A percentile compares a stretch with the other conserved stretches of the same genome.
Evolutionary conservation across 2,329 filamentous ascomycete genomes (phyloP).

Genomic region (Xylariaceae sp.): DNA sequence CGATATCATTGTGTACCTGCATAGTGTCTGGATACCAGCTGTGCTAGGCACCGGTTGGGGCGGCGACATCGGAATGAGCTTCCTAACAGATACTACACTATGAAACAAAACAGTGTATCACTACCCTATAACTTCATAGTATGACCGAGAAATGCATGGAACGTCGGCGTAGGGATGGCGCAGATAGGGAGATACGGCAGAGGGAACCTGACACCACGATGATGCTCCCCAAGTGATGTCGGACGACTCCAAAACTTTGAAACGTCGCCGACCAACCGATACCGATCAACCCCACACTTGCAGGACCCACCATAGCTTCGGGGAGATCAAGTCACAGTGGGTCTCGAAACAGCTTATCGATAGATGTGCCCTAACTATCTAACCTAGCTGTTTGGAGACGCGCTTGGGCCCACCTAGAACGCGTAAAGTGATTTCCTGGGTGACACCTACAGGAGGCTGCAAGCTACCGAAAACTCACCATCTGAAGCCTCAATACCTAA

Average conservation of each 20-base stretch:
- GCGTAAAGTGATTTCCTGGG: constrained; percentile 30
- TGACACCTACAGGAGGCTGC: background rate
- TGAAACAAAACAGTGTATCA: no score
- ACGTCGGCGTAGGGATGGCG: no score
- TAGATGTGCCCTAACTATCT: background rate
- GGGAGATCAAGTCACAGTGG: no score
- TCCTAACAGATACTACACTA: background rate
- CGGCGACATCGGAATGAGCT: background rate
- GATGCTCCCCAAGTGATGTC: no score
- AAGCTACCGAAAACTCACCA: background rate
- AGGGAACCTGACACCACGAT: no score
- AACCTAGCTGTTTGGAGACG: constrained; percentile 12
- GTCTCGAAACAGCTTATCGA: background rate
- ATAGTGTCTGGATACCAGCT: no score
- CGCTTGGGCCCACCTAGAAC: constrained; percentile 21
- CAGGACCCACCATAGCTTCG: background rate
- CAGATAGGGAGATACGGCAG: no score
- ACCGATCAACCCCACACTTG: no score
- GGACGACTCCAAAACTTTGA: no score
- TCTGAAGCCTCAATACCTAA: background rate
- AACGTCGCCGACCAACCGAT: no score
- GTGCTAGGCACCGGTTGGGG: background rate
- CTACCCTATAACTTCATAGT: no score
- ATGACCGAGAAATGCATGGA: no score
- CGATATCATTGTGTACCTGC: background rate